These are phyloP conservation scores for Colletotrichum orchidophilum DNA, from an alignment of 2,329 filamentous ascomycete species.

Conservation along the genomic window DNA sequence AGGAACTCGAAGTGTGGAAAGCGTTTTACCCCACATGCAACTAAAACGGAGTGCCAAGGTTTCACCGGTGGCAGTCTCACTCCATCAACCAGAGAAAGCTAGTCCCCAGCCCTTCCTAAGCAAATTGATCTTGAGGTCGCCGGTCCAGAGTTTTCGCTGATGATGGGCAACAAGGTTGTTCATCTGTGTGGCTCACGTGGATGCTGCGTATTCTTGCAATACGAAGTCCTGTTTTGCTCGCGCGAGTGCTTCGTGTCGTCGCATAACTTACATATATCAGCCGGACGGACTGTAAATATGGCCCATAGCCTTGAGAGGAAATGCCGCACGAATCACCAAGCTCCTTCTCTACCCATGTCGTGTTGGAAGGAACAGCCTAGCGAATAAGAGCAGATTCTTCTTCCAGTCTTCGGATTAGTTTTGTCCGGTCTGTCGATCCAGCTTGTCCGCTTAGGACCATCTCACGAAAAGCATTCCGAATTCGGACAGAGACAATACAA, in stretches of 20 bases:
- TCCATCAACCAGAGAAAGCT: not conserved
- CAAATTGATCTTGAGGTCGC: not conserved
- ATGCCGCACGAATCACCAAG: not conserved
- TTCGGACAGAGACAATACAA: not conserved
- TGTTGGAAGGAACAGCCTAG: no score
- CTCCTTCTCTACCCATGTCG: not conserved
- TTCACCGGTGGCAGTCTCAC: not conserved
- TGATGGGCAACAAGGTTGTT: not conserved
- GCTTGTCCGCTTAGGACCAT: no score
- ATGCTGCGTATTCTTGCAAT: not conserved
- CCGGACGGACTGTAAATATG: not conserved
- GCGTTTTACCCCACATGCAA: not conserved
- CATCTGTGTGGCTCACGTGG: not conserved
- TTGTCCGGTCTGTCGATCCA: no score
- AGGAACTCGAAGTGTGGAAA: no score
- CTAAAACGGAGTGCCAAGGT: not conserved
- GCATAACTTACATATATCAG: not conserved
- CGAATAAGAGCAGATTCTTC: no score
- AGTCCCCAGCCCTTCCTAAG: not conserved
- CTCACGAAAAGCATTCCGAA: no score
- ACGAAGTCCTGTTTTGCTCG: not conserved
- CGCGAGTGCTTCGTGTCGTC: not conserved
- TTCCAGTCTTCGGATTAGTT: no score
- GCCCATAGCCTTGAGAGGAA: no score
- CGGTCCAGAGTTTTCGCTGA: not conserved